Percentiles rank a stretch among this genome's conserved stretches.
These are phyloP conservation scores for Penicillium subrubescens DNA, from an alignment of 495 filamentous ascomycete genomes.

Conservation along the genomic window DNA sequence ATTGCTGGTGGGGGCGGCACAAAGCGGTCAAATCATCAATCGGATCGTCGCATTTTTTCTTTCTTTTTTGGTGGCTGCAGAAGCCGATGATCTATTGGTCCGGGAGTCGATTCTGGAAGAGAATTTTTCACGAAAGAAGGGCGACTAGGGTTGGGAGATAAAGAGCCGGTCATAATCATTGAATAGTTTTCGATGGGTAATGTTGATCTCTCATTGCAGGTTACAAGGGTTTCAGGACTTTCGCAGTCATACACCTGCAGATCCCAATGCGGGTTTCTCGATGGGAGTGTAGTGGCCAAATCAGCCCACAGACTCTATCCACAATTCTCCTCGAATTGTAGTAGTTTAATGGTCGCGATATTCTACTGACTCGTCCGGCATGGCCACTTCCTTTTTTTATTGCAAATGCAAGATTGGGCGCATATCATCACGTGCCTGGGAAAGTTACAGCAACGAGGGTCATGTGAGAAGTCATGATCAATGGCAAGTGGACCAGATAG, in stretches of 20 bases:
- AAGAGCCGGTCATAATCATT: not conserved
- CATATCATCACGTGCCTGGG: not conserved
- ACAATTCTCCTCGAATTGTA: not conserved
- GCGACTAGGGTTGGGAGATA: not conserved
- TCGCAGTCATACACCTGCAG: not conserved
- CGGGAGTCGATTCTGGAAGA: not conserved
- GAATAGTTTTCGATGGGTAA: not conserved
- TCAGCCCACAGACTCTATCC: not conserved
- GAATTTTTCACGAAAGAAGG: not conserved
- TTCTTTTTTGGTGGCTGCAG: constrained; percentile 17
- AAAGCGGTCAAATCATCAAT: constrained; percentile 17
- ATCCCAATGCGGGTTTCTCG: not conserved
- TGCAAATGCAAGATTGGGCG: not conserved
- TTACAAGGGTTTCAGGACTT: not conserved
- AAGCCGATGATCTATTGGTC: constrained; percentile 12
- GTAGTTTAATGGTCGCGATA: not conserved
- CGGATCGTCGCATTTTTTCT: constrained; percentile 16
- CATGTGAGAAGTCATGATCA: not conserved
- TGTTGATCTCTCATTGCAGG: not conserved
- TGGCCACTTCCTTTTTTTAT: not conserved
- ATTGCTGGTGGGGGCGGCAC: constrained; percentile 11
- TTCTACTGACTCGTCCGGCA: too few relatives aligned
- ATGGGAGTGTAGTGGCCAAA: not conserved
- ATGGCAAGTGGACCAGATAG: not conserved
- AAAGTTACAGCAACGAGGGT: not conserved